Percentiles rank a stretch among this genome's conserved stretches.
These are phyloP conservation scores for Thalia dealbata DNA, from an alignment of 176 grass and related monocot genomes.

Conservation along the genomic window DNA sequence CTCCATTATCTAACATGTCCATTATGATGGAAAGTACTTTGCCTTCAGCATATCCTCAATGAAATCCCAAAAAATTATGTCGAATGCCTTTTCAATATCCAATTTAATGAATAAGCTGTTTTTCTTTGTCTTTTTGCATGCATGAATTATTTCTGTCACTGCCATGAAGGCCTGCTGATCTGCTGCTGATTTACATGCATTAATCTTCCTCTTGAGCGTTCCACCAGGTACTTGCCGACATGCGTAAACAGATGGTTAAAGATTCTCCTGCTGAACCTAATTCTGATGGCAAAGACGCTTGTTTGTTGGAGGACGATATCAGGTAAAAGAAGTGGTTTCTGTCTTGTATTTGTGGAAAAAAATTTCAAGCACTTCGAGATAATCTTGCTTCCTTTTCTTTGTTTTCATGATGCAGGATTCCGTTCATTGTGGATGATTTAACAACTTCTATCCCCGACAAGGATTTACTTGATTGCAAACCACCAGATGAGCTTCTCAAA, in stretches of 20 bases:
- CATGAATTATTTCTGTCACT: no score
- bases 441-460: constrained; percentile 53
- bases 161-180: no score
- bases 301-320: constrained; percentile 75
- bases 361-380: background rate
- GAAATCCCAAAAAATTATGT: no score
- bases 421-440: constrained; percentile 65
- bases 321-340: constrained; percentile 25
- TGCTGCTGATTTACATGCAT: no score
- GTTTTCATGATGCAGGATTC: constrained; percentile 49
- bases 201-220: constrained; percentile 12
- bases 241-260: constrained; percentile 51
- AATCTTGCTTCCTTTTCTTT: constrained; percentile 2
- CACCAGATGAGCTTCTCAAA: constrained; percentile 47
- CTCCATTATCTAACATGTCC: no score
- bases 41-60: no score
- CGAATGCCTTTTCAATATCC: no score
- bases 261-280: constrained; percentile 36
- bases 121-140: no score
- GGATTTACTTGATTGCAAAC: constrained; percentile 45
- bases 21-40: no score
- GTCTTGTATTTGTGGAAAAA: background rate
- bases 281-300: constrained; percentile 33
- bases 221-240: constrained; percentile 62
- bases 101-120: no score